phyloP scores from a whole-genome alignment of 2,329 filamentous ascomycete genomes.

The Fonsecaea erecta region DNA sequence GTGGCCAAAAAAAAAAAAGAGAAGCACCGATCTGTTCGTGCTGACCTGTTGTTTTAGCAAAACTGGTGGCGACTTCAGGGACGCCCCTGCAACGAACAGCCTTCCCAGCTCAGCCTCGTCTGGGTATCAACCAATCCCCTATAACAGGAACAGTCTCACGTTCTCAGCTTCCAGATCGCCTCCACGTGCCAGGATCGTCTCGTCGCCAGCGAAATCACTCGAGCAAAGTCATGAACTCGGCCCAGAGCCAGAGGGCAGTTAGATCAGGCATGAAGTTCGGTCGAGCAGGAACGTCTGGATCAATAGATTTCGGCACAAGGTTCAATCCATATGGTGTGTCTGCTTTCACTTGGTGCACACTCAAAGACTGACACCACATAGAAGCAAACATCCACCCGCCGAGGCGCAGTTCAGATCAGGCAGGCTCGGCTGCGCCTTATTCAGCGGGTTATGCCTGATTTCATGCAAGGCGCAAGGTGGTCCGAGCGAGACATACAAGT shows the following conservation, averaged over 20 bases:
- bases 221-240: conserved; percentile 8
- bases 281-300: conserved; percentile 11
- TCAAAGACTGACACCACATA: background rate
- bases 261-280: conserved; percentile 17
- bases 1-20: too few species aligned
- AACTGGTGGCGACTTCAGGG: background rate
- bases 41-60: conserved; percentile 21
- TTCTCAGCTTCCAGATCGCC: background rate
- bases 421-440: background rate
- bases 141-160: conserved; percentile 20
- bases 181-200: conserved; percentile 14
- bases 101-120: conserved; percentile 15
- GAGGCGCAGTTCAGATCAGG: conserved; percentile 4
- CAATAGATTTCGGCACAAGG: conserved; percentile 10
- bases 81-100: conserved; percentile 21
- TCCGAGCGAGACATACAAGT: background rate
- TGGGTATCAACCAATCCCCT: conserved; percentile 21
- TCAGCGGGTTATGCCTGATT: conserved; percentile 3
- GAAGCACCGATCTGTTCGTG: background rate
- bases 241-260: conserved; percentile 11
- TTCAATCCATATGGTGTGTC: conserved; percentile 17
- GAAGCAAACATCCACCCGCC: background rate
- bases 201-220: conserved; percentile 10
- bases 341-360: background rate
- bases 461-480: background rate